Conservation (phyloP, 305 asterid genomes). For the Rubia balearica region DNA sequence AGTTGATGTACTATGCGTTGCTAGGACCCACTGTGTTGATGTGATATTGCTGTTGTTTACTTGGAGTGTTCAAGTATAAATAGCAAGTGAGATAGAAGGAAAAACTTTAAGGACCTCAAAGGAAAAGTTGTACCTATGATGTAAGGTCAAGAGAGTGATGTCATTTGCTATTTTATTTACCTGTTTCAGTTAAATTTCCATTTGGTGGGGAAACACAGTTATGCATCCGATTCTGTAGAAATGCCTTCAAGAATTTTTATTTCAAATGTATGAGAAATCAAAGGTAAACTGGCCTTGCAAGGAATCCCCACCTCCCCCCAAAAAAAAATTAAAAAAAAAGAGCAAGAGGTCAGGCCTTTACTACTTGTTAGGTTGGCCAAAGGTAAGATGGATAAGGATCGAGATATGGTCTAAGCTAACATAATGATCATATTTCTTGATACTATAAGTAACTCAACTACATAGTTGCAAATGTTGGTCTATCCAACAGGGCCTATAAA, state of each 20-base stretch:
- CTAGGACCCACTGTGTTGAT: not conserved
- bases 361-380: not conserved
- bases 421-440: not conserved
- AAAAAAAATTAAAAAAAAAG: too few relatives aligned
- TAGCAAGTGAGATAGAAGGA: not conserved
- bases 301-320: too few relatives aligned
- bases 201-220: not conserved
- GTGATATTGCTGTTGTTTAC: not conserved
- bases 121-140: not conserved
- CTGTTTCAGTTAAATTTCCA: not conserved
- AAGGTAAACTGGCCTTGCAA: not conserved
- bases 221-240: not conserved
- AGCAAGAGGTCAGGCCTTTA: not conserved
- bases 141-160: not conserved
- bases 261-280: not conserved
- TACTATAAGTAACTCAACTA: not conserved
- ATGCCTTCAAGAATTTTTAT: not conserved
- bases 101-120: not conserved
- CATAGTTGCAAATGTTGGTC: not conserved
- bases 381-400: not conserved
- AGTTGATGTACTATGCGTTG: not conserved
- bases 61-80: not conserved
- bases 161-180: not conserved
- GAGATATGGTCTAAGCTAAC: not conserved
- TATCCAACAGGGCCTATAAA: not conserved